Evolutionary conservation across 495 filamentous ascomycete species (phyloP).

Genomic region (Letharia lupina): DNA sequence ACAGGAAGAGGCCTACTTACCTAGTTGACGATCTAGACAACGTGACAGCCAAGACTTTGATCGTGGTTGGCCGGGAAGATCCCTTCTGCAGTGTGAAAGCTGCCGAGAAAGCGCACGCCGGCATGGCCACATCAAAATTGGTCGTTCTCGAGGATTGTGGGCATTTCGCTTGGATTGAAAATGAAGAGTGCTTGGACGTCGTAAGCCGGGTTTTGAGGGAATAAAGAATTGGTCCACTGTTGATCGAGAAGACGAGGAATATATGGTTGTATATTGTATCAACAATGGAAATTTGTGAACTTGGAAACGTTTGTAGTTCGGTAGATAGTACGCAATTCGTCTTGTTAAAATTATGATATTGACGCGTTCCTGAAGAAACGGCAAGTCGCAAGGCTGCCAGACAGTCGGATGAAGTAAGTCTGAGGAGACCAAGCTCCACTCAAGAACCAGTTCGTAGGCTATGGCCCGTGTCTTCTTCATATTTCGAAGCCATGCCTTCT

Average conservation of each 20-base stretch:
- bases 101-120: slow-evolving; percentile 1
- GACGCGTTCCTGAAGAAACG: too few relatives aligned
- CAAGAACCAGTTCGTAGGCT: not conserved
- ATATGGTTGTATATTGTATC: not conserved
- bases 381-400: too few relatives aligned
- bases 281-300: too few relatives aligned
- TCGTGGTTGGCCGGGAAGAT: not conserved
- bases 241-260: not conserved
- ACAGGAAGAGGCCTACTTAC: not conserved
- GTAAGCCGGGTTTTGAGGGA: not conserved
- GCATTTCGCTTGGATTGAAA: not conserved
- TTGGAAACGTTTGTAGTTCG: too few relatives aligned
- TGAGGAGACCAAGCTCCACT: not conserved
- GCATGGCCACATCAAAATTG: not conserved
- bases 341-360: too few relatives aligned
- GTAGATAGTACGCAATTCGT: too few relatives aligned
- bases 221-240: not conserved
- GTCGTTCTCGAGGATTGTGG: not conserved
- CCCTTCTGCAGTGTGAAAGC: slow-evolving; percentile 7
- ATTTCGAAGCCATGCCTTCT: too few relatives aligned
- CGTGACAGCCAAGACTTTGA: not conserved
- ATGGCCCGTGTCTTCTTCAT: too few relatives aligned
- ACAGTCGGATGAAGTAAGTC: too few relatives aligned
- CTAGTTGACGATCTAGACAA: not conserved
- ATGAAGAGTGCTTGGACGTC: not conserved